Evolutionary conservation across 1,284 basidiomycete genomes (phyloP), one percentile per base, ranked within the genome.

Genomic region (Coriolopsis trogii): DNA sequence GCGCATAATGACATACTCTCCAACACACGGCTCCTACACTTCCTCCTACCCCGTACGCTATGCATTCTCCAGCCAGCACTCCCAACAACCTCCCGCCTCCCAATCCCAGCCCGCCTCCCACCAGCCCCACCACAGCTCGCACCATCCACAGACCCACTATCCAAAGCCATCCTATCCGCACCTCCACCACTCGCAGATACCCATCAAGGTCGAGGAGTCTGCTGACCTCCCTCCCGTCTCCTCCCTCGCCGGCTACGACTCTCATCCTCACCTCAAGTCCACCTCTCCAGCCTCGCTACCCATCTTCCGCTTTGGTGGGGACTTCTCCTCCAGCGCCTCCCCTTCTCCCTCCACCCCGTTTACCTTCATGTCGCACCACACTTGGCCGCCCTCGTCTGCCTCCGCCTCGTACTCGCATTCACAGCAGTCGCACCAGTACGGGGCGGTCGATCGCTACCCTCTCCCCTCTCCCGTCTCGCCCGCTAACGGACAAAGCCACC

Each of bases 341-440:
- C 56, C 60, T 21, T 53, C 63, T 28, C 46, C 52, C 25, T 60
- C 63, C 21, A 46, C 65, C 7, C 59, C 67, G 13, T 71, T 70
- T 60, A 64, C 57, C 18, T 72, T 70, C 61, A 70, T 70, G 69
- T 61, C 68, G 9, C 63, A 66, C 29, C 55, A 60, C 8, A 41
- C 21, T 25, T 59, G 57, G 58, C 56, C 58, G 30, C 60, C 60
- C 30, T 56, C 59, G 38, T 53, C 66, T 36, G 58, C 60, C 16
- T 54, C 63, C 12, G 55, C 61, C 31, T 60, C 61, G 25, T 63
- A 56, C 49, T 61, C 41, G 16, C 63, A 63, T 40, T 54, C 52
- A 21, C 53, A 55, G 25, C 60, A 58, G 36, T 30, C 39, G n/a
- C 42, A 40, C 28, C 44, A 60, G 36, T 67, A 68, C 47, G 55